Percentiles rank a stretch among this genome's conserved stretches.
Evolutionary conservation across 768 basidiomycete genomes (phyloP).

Genomic region (Amanita rubescens): DNA sequence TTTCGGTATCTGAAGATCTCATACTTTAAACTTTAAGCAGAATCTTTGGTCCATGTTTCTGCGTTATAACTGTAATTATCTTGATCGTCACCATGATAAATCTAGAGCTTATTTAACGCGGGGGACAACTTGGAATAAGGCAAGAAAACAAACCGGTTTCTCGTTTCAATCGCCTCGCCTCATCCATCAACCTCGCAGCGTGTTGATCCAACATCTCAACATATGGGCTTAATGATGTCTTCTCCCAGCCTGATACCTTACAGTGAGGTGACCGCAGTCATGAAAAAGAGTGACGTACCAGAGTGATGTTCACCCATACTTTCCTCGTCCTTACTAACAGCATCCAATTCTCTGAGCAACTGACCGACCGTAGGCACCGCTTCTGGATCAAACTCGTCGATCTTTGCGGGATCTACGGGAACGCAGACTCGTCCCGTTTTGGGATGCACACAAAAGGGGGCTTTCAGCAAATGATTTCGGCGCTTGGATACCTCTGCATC

Average conservation of each 20-base stretch:
- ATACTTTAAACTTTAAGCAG: neutral
- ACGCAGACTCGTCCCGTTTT: slow-evolving; percentile 95
- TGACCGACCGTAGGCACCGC: slow-evolving; percentile 81
- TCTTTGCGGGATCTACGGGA: slow-evolving; percentile 69
- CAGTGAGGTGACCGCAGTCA: slow-evolving; percentile 3
- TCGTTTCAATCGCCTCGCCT: slow-evolving; percentile 42
- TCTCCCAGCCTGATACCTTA: slow-evolving; percentile 58
- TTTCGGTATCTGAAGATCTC: neutral
- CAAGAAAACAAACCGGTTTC: slow-evolving; percentile 26
- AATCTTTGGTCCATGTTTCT: neutral
- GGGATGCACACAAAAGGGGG: slow-evolving; percentile 95
- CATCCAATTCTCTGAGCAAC: slow-evolving; percentile 75
- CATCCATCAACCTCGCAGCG: slow-evolving; percentile 46
- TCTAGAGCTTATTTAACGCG: slow-evolving; percentile 14
- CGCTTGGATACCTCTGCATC: slow-evolving; percentile 98
- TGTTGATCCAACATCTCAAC: slow-evolving; percentile 87
- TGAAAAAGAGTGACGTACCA: slow-evolving; percentile 23
- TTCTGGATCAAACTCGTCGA: slow-evolving; percentile 81
- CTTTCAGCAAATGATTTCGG: slow-evolving; percentile 94
- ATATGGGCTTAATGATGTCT: slow-evolving; percentile 83
- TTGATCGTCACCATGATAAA: slow-evolving; percentile 24
- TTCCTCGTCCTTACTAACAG: slow-evolving; percentile 21
- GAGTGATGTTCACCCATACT: slow-evolving; percentile 39
- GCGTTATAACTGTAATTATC: neutral
- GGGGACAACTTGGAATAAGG: neutral